Percentiles rank a stretch among this genome's conserved stretches.
Conservation (phyloP, 345 rosid genomes). For the Populus simonii region DNA sequence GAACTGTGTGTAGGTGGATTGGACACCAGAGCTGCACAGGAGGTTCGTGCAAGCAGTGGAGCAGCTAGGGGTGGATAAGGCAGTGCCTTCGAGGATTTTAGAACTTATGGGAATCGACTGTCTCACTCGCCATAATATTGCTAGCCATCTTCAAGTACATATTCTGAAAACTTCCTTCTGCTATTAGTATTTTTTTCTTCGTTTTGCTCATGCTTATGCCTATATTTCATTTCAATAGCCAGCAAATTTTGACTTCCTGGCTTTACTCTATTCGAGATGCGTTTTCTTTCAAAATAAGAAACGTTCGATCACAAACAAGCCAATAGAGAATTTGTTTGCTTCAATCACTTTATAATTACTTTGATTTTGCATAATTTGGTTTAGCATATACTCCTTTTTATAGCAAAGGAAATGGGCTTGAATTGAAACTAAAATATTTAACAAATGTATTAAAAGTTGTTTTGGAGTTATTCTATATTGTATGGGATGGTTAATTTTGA, state of each 20-base stretch:
- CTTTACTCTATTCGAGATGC: neutral
- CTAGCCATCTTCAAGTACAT: conserved; percentile 91
- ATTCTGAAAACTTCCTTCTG: neutral
- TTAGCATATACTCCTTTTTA: neutral
- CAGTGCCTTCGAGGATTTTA: conserved; percentile 89
- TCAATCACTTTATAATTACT: neutral
- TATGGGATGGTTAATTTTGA: neutral
- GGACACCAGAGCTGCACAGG: conserved; percentile 95
- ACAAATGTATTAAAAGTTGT: too few relatives aligned
- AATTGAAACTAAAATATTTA: too few relatives aligned
- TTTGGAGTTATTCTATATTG: neutral
- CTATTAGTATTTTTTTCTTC: neutral
- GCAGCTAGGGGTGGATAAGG: conserved; percentile 91
- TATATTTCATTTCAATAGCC: neutral
- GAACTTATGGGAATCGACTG: conserved; percentile 85
- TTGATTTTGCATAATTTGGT: neutral
- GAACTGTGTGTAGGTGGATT: conserved; percentile 70
- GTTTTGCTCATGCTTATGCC: neutral
- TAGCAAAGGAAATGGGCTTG: neutral
- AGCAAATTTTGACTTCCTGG: neutral
- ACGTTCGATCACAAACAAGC: too few relatives aligned
- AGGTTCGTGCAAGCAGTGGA: conserved; percentile 95
- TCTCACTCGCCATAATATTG: conserved; percentile 95
- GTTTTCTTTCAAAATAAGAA: too few relatives aligned
- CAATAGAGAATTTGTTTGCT: neutral